Evolutionary conservation across 805 yeast genomes (phyloP).

Genomic region (Pichia scutulata): DNA sequence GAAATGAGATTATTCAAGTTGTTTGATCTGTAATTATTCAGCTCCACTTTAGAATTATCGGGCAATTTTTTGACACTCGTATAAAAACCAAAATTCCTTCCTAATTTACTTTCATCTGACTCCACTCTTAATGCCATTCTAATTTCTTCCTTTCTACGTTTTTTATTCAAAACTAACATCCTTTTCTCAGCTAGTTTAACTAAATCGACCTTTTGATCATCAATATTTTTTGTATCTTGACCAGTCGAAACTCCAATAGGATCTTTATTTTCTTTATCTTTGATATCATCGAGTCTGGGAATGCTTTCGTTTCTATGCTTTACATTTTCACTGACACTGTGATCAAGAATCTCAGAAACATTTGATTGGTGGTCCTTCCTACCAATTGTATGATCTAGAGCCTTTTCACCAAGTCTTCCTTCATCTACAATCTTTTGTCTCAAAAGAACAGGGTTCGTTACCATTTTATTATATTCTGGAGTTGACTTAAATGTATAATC

Average conservation of each 20-base stretch:
- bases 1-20: slow-evolving; percentile 18
- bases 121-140: slow-evolving; percentile 26
- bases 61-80: slow-evolving; percentile 19
- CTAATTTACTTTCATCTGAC: slow-evolving; percentile 27
- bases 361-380: background rate
- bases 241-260: background rate
- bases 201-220: slow-evolving; percentile 29
- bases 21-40: slow-evolving; percentile 14
- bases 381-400: slow-evolving; percentile 49
- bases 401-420: slow-evolving; percentile 71
- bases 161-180: slow-evolving; percentile 28
- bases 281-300: background rate
- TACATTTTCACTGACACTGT: slow-evolving; percentile 10
- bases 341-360: slow-evolving; percentile 2
- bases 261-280: background rate
- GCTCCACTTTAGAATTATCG: slow-evolving; percentile 14
- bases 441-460: slow-evolving; percentile 63
- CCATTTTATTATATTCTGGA: slow-evolving; percentile 53
- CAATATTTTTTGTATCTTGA: slow-evolving; percentile 2
- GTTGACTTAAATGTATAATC: slow-evolving; percentile 85
- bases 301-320: background rate
- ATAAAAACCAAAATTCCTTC: slow-evolving; percentile 27
- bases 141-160: slow-evolving; percentile 28
- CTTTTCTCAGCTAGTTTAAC: slow-evolving; percentile 49
- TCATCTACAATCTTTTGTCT: slow-evolving; percentile 72